Conservation (phyloP, 805 yeast species). For the Starmerella bacillaris region DNA sequence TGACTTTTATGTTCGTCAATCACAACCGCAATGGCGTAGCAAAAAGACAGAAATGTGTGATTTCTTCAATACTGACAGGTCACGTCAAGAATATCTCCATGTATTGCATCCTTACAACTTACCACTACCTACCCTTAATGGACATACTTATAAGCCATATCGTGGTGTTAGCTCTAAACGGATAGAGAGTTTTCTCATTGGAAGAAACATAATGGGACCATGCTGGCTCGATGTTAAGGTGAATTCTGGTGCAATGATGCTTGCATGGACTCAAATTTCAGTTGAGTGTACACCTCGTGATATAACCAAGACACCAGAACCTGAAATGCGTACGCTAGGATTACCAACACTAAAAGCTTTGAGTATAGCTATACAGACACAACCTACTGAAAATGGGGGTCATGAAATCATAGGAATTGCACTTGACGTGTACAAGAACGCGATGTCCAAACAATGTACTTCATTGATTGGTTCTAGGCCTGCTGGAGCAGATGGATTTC, state of each 20-base stretch:
- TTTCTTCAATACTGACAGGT: slow-evolving; percentile 41
- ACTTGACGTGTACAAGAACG: slow-evolving; percentile 47
- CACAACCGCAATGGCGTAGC: slow-evolving; percentile 38
- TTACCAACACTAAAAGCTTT: slow-evolving; percentile 57
- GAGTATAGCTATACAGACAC: slow-evolving; percentile 62
- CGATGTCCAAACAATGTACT: slow-evolving; percentile 40
- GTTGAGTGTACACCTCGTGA: slow-evolving; percentile 25
- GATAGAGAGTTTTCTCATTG: slow-evolving; percentile 73
- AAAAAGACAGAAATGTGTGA: slow-evolving; percentile 61
- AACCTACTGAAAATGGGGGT: slow-evolving; percentile 50
- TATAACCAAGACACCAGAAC: slow-evolving; percentile 28
- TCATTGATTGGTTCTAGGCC: slow-evolving; percentile 57
- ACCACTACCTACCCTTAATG: slow-evolving; percentile 23
- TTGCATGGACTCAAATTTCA: slow-evolving; percentile 63
- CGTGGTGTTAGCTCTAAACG: slow-evolving; percentile 60
- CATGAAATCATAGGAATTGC: slow-evolving; percentile 83
- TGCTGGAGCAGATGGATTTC: slow-evolving; percentile 45
- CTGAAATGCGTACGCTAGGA: slow-evolving; percentile 16
- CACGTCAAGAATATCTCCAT: slow-evolving; percentile 49
- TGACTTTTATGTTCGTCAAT: slow-evolving; percentile 45
- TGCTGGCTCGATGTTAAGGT: slow-evolving; percentile 75
- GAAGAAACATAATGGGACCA: slow-evolving; percentile 84
- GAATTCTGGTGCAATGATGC: slow-evolving; percentile 41
- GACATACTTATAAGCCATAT: slow-evolving; percentile 58
- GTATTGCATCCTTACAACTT: slow-evolving; percentile 46